Conservation (phyloP, 2,329 filamentous ascomycete species). For the Chaetomium strumarium region DNA sequence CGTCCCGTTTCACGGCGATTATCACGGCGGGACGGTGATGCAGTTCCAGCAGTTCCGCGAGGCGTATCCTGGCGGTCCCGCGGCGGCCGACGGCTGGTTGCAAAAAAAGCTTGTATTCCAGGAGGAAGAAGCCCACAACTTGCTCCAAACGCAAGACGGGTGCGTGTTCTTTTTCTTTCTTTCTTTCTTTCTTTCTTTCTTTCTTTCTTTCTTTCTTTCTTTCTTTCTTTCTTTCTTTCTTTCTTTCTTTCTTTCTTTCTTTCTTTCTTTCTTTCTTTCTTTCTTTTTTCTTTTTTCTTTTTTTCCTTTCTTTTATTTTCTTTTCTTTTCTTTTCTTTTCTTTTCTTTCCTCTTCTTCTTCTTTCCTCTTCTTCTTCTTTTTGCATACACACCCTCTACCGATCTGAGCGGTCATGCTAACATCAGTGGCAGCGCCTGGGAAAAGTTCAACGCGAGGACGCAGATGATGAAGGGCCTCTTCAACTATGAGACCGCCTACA, state of each 20-base stretch:
- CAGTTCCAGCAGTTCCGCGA: conserved; percentile 36
- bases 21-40: conserved; percentile 41
- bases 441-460: conserved; percentile 62
- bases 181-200: too few relatives aligned
- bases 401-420: conserved; percentile 1
- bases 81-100: conserved; percentile 47
- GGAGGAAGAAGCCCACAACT: conserved; percentile 52
- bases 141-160: conserved; percentile 47
- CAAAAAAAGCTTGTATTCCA: conserved; percentile 56
- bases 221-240: too few relatives aligned
- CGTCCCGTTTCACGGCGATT: conserved; percentile 46
- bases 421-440: conserved; percentile 34
- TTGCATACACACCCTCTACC: too few relatives aligned
- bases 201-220: too few relatives aligned
- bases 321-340: too few relatives aligned
- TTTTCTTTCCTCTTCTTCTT: too few relatives aligned
- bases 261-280: too few relatives aligned
- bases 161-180: conserved; percentile 35
- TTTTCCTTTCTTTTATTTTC: too few relatives aligned
- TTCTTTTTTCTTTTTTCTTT: too few relatives aligned
- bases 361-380: too few relatives aligned
- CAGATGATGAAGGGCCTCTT: conserved; percentile 68
- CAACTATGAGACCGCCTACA: conserved; percentile 59
- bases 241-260: too few relatives aligned
- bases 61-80: conserved; percentile 28